Evolutionary conservation across 257 asterid species (phyloP), one percentile per base, ranked within the genome.

Genomic region (Primulina huaijiensis): DNA sequence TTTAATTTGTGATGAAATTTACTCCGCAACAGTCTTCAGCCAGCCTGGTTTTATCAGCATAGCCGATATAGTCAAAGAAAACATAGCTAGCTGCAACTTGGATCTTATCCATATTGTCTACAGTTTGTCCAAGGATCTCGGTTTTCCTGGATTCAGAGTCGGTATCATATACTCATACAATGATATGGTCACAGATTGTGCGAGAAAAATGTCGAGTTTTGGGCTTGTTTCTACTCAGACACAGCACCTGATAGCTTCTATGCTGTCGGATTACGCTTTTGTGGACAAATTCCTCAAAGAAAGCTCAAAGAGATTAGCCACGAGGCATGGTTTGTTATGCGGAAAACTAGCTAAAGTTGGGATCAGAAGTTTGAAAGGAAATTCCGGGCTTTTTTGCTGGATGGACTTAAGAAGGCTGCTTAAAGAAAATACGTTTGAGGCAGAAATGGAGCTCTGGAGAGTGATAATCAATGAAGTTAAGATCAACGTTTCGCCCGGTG

Each of bases 181-280:
- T 27, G 93, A 89, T 10, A 11, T 70, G 0, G 95, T 92, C 0
- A 77, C 80, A 3, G 74, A 68, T 62, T 78, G 84, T 55, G 96
- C 96, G 25, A 23, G 97, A 3, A 90, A 89, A 19, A 90, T 90
- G 98, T 92, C 98, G 5, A 89, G 96, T 60, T 92, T 92, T 40
- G 94, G 98, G 4, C 72, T 89, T 0, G 89, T 92, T 14, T 92
- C 98, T 1, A 92, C 98, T 0, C 98, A 92, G 68, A 89, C 96
- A 5, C 98, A 92, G 70, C 90, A 77, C 67, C 25, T 84, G 65
- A 64, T 92, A 2, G 94, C 92, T 12, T 67, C 88, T 0, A 85
- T 89, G 90, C 68, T 92, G 12, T 88, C 90, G 0, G 98, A 92
- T 59, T 87, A 86, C 0, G 62, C 3, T 0, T 92, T 92, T 20